These are phyloP conservation scores for Candida anutae DNA, from an alignment of 1,139 yeast genomes.

Conservation along the genomic window DNA sequence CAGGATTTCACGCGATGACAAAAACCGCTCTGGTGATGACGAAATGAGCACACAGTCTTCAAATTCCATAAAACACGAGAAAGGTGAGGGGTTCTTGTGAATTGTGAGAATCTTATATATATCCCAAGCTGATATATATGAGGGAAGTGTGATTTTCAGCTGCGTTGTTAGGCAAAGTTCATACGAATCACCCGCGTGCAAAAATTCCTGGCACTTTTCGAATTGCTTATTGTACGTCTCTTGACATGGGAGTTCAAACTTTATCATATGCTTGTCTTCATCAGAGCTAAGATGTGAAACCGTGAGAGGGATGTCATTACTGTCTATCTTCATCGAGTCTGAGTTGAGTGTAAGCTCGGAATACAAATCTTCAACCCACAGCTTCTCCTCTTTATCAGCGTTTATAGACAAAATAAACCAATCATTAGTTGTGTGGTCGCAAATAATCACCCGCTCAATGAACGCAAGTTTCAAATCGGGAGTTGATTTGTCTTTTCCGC, in stretches of 20 bases:
- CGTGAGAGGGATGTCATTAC: conserved; percentile 15
- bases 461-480: conserved; percentile 77
- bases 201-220: conserved; percentile 54
- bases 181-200: conserved; percentile 84
- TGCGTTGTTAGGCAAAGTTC: conserved; percentile 87
- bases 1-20: conserved; percentile 57
- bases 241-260: conserved; percentile 47
- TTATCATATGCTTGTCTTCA: conserved; percentile 15
- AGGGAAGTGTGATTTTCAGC: conserved; percentile 50
- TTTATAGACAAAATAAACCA: conserved; percentile 50
- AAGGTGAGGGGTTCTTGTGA: conserved; percentile 82
- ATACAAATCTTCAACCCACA: conserved; percentile 26
- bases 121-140: conserved; percentile 56
- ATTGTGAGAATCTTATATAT: conserved; percentile 64
- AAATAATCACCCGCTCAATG: conserved; percentile 57
- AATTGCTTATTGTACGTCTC: conserved; percentile 51
- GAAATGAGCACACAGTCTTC: conserved; percentile 68
- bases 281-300: conserved; percentile 18
- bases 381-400: conserved; percentile 15
- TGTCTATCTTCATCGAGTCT: conserved; percentile 7
- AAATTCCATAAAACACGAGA: conserved; percentile 72
- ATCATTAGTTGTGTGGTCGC: conserved; percentile 41
- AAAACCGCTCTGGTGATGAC: conserved; percentile 90
- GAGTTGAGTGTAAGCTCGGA: conserved; percentile 6
- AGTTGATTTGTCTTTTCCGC: conserved; percentile 21